These are phyloP conservation scores for Botrytis galanthina DNA, from an alignment of 2,329 filamentous ascomycete genomes.

Conservation along the genomic window DNA sequence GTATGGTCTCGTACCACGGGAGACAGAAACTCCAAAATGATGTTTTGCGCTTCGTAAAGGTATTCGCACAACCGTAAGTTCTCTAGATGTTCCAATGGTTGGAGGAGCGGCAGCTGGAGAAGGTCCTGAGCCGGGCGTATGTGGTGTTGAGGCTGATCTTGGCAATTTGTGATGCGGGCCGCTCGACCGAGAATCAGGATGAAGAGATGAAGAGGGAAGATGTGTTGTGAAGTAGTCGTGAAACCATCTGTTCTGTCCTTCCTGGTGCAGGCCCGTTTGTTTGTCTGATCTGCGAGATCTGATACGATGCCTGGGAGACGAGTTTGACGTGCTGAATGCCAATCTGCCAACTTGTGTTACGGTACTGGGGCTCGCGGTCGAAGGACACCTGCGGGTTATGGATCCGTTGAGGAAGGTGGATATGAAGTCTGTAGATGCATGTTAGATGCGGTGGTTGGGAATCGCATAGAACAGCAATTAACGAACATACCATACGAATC, in stretches of 20 bases:
- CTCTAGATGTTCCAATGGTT: slow-evolving; percentile 60
- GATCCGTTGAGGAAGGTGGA: slow-evolving; percentile 32
- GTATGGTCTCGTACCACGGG: slow-evolving; percentile 78
- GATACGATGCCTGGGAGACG: slow-evolving; percentile 8
- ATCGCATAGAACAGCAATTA: background rate
- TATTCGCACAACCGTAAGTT: slow-evolving; percentile 92
- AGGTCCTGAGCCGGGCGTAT: slow-evolving; percentile 56
- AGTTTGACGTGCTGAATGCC: slow-evolving; percentile 20
- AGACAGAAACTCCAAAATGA: slow-evolving; percentile 80
- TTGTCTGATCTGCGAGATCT: slow-evolving; percentile 11
- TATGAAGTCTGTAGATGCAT: slow-evolving; percentile 33
- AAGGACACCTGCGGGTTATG: background rate
- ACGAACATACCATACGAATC: slow-evolving; percentile 36
- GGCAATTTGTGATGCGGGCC: slow-evolving; percentile 82
- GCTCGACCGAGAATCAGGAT: slow-evolving; percentile 73
- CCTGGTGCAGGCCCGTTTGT: slow-evolving; percentile 18
- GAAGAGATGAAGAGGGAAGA: slow-evolving; percentile 86
- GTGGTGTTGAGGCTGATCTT: slow-evolving; percentile 77
- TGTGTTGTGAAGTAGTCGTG: slow-evolving; percentile 98
- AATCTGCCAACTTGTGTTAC: slow-evolving; percentile 17
- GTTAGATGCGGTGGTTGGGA: slow-evolving; percentile 17
- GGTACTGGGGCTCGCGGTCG: slow-evolving; percentile 4
- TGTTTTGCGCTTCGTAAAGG: slow-evolving; percentile 92
- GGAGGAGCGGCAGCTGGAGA: slow-evolving; percentile 59
- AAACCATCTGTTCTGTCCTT: slow-evolving; percentile 49